Evolutionary conservation across 1,139 yeast genomes (phyloP).

Genomic region (Candida anutae): DNA sequence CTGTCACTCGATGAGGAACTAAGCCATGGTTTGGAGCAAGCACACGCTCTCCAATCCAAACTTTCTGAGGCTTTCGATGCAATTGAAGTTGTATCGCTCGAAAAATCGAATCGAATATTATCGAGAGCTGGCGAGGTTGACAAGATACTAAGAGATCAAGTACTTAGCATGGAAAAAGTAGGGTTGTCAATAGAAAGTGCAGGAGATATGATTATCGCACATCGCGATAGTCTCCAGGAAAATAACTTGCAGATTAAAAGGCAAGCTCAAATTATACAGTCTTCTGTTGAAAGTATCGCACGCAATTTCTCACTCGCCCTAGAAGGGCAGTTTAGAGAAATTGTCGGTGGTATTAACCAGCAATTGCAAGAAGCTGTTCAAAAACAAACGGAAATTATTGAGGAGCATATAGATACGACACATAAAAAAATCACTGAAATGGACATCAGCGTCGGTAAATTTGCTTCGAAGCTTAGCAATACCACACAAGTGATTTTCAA

Average conservation of each 20-base stretch:
- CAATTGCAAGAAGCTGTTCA: not conserved
- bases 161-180: no score
- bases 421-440: conserved; percentile 9
- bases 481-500: conserved; percentile 23
- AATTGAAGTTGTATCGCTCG: no score
- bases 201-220: conserved; percentile 6
- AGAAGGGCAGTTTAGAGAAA: conserved; percentile 4
- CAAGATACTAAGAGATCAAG: no score
- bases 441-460: conserved; percentile 19
- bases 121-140: no score
- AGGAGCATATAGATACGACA: conserved; percentile 34
- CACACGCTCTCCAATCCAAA: no score
- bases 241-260: conserved; percentile 1
- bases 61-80: no score
- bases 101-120: no score
- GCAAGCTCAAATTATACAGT: conserved; percentile 4
- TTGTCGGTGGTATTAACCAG: conserved; percentile 7
- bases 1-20: no score
- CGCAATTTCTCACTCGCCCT: conserved; percentile 4
- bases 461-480: conserved; percentile 40
- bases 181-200: no score
- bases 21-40: no score
- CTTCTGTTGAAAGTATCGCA: conserved; percentile 10
- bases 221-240: not conserved
- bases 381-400: not conserved